These are phyloP conservation scores for Biscutella auriculata DNA, from an alignment of 441 rosid genomes.

Conservation along the genomic window DNA sequence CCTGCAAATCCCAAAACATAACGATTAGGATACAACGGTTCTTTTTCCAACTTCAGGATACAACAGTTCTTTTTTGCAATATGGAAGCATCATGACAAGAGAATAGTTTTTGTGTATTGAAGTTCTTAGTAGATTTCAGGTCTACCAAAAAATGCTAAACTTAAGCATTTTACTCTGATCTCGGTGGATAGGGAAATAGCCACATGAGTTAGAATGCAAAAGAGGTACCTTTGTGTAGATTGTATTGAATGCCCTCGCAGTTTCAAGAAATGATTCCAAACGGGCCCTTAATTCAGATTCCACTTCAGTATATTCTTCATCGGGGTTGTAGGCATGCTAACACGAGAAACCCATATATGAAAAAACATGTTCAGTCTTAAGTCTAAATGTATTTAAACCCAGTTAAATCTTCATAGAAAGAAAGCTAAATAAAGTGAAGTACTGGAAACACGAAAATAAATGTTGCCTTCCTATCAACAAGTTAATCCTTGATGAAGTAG, in stretches of 20 bases:
- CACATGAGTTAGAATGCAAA: neutral
- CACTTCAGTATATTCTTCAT: constrained; percentile 79
- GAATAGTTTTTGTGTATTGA: neutral
- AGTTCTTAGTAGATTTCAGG: neutral
- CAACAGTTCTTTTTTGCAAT: neutral
- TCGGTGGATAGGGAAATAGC: neutral
- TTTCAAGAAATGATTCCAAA: constrained; percentile 84
- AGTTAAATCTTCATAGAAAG: neutral
- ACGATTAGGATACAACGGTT: neutral
- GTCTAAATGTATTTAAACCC: neutral
- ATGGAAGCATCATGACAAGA: neutral
- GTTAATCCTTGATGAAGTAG: neutral
- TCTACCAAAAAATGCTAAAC: neutral
- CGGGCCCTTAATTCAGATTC: constrained; percentile 67
- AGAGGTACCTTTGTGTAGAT: constrained; percentile 73
- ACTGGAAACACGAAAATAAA: neutral
- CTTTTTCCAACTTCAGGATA: neutral
- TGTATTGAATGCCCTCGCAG: constrained; percentile 78
- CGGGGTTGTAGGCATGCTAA: constrained; percentile 91
- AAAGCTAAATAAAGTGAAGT: neutral
- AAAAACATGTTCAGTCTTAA: neutral
- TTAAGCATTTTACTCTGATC: neutral
- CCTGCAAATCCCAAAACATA: constrained; percentile 28
- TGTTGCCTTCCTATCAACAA: neutral
- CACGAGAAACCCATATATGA: neutral